Evolutionary conservation across 768 basidiomycete genomes (phyloP).

Genomic region (Suillus clintonianus): DNA sequence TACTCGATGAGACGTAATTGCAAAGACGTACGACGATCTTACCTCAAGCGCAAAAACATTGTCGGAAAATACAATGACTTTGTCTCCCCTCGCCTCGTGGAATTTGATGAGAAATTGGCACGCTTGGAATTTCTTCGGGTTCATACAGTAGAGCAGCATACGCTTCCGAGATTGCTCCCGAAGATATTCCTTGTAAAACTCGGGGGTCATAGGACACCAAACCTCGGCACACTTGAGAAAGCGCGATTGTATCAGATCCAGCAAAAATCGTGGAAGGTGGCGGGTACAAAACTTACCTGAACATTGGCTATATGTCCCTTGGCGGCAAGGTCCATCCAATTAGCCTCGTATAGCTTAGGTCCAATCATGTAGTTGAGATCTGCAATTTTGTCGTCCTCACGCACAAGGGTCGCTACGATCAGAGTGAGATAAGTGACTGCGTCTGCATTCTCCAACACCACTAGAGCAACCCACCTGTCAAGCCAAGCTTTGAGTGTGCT

Average conservation of each 20-base stretch:
- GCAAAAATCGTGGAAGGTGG: not conserved
- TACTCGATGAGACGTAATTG: constrained; percentile 1
- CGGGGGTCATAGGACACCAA: constrained; percentile 99
- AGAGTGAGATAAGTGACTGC: not conserved
- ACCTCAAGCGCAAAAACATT: constrained; percentile 98
- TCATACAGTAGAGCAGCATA: constrained; percentile 99
- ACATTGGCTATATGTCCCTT: constrained; percentile 99
- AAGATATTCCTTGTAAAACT: constrained; percentile 98
- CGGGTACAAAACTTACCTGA: constrained; percentile 61
- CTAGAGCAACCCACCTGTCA: constrained; percentile 68
- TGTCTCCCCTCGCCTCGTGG: constrained; percentile 96
- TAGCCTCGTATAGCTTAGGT: constrained; percentile 98
- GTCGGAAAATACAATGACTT: constrained; percentile 99
- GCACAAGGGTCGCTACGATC: constrained; percentile 85
- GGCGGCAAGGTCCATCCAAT: constrained; percentile 99
- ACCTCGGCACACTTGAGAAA: constrained; percentile 89
- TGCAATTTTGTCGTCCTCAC: constrained; percentile 98
- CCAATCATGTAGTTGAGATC: constrained; percentile 99
- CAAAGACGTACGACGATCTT: constrained; percentile 17
- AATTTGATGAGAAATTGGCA: constrained; percentile 99
- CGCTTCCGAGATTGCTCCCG: constrained; percentile 89
- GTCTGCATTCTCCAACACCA: constrained; percentile 1
- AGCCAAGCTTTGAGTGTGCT: constrained; percentile 95
- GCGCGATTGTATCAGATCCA: constrained; percentile 4
- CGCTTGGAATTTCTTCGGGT: constrained; percentile 98